Conservation (phyloP, 148 eudicot species). For the Pharnaceum exiguum region DNA sequence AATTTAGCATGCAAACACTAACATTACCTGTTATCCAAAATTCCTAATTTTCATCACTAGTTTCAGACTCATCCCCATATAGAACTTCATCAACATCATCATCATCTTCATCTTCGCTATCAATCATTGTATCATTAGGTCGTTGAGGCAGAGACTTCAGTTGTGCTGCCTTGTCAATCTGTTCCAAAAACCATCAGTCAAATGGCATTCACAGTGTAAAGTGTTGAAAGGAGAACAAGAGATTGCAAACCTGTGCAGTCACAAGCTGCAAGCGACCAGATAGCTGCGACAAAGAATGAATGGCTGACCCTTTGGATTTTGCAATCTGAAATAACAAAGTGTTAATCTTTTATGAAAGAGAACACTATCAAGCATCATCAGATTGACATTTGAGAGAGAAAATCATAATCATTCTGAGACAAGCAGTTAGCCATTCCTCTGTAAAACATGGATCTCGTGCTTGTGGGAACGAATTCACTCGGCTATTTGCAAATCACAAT, state of each 20-base stretch:
- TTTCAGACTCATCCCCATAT: conserved; percentile 52
- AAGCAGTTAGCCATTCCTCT: no score
- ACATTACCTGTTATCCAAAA: conserved; percentile 20
- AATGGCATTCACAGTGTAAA: background rate
- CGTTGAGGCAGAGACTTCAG: conserved; percentile 30
- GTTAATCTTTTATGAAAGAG: background rate
- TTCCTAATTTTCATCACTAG: conserved; percentile 39
- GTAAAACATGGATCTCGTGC: no score
- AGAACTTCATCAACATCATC: conserved; percentile 59
- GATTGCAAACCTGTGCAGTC: conserved; percentile 63
- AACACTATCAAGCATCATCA: background rate
- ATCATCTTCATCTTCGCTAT: conserved; percentile 58
- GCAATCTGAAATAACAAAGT: conserved; percentile 39
- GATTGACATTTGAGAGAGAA: background rate
- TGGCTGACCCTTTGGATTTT: conserved; percentile 42
- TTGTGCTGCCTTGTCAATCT: conserved; percentile 69
- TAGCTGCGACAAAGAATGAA: conserved; percentile 57
- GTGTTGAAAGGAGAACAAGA: background rate
- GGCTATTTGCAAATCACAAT: no score
- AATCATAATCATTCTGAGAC: no score
- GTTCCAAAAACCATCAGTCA: conserved; percentile 8
- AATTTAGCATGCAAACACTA: background rate
- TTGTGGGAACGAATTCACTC: no score
- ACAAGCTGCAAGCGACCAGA: conserved; percentile 91
- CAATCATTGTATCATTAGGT: conserved; percentile 33